Evolutionary conservation across 306 rosid genomes (phyloP), one percentile per base, ranked within the genome.

Genomic region (Rosa multiflora): DNA sequence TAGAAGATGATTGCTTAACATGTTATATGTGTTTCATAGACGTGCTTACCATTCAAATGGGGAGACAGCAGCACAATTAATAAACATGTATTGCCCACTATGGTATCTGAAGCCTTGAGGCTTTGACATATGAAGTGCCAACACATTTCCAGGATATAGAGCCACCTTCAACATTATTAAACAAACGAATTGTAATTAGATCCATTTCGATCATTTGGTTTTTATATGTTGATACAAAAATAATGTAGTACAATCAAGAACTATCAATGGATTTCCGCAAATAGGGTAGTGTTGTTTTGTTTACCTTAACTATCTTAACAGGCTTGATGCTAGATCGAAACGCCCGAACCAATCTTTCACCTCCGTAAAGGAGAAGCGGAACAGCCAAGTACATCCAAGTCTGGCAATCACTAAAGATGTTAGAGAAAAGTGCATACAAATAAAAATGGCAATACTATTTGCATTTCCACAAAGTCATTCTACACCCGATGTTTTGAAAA

Each of bases 121-220:
- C 90, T 87, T 88, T 47, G 92, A 87, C 95, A 90, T 81, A 23
- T 87, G 81, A 63, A 90, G 85, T 32, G 90, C 81, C 80, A 90
- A 59, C 29, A 88, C 95, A 75, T 87, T 90, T 67, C 92, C 95
- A 40, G 91, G 89, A 81, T 88, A 87, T 67, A 85, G 79, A 77
- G 90, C 92, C 86, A 87, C 95, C 95, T 90, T 86, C 78, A 75
- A 20, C 70, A 75, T 44, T 21, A 75, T 59, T 44, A n/a, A 59
- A 59, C 12, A 14, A 5, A 18, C 0, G 14, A 35, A 29, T 6
- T 0, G 8, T 17, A 52, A 11, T 21, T 40, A 40, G 12, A 20
- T 53, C 10, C 7, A 35, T 39, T 32, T 32, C 37, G 3, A 6
- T 52, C 5, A n/a, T 73, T 53, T 32, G 20, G n/a, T 26, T 32